Evolutionary conservation across 768 basidiomycete genomes (phyloP).

Genomic region (Trametes cingulata): DNA sequence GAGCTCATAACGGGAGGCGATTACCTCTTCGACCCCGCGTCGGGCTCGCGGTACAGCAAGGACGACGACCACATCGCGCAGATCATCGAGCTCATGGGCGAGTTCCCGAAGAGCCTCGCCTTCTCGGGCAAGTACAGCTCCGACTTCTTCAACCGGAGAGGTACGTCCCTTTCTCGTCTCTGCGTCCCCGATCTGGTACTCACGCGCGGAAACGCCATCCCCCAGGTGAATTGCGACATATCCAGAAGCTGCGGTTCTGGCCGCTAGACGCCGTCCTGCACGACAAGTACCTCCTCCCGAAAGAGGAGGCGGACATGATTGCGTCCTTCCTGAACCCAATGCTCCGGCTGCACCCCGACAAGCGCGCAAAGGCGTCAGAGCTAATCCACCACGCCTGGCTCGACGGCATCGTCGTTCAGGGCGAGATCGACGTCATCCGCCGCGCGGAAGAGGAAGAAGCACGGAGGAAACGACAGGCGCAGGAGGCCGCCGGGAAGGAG

Average conservation of each 20-base stretch:
- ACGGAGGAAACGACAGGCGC: constrained; percentile 24
- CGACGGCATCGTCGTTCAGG: constrained; percentile 81
- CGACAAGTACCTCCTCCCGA: constrained; percentile 95
- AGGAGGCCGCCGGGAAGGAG: constrained; percentile 39
- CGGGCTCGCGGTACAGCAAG: constrained; percentile 92
- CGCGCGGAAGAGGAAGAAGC: constrained; percentile 59
- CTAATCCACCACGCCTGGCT: constrained; percentile 87
- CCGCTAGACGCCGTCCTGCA: constrained; percentile 77
- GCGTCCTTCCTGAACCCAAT: constrained; percentile 84
- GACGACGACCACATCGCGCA: constrained; percentile 98
- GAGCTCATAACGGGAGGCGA: constrained; percentile 96
- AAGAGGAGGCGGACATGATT: constrained; percentile 77
- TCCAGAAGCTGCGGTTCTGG: constrained; percentile 93
- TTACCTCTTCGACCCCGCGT: constrained; percentile 96
- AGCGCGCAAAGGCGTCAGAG: constrained; percentile 86
- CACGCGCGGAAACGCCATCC: background rate
- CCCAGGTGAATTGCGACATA: constrained; percentile 84
- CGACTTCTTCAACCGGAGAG: constrained; percentile 97
- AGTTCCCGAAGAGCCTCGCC: constrained; percentile 80
- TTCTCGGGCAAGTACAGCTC: constrained; percentile 90
- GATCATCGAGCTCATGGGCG: constrained; percentile 94
- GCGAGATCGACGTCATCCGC: constrained; percentile 82
- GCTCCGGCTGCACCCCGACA: constrained; percentile 86
- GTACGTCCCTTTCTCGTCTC: constrained; percentile 41
- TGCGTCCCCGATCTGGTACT: background rate